Conservation (phyloP, 2,329 filamentous ascomycete species). For the Diatrype stigma region DNA sequence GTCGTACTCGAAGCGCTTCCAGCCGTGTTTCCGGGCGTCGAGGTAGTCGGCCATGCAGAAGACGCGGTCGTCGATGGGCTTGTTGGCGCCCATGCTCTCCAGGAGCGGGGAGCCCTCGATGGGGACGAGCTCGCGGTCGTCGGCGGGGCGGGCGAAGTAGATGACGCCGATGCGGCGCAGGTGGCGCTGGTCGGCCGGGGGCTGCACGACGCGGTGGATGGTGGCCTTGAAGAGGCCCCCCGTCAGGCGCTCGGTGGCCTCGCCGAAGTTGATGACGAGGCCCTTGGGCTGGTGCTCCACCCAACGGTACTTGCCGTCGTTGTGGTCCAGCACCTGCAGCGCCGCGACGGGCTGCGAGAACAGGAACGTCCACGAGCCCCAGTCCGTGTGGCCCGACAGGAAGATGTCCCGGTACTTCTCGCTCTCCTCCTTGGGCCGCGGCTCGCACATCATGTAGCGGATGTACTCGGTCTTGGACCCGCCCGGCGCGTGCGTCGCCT, state of each 20-base stretch:
- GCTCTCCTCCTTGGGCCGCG: constrained; percentile 34
- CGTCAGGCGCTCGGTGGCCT: constrained; percentile 26
- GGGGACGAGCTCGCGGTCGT: constrained; percentile 32
- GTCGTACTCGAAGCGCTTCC: constrained; percentile 25
- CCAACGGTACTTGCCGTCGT: constrained; percentile 31
- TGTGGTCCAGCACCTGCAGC: constrained; percentile 31
- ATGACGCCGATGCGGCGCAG: constrained; percentile 33
- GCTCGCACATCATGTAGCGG: constrained; percentile 37
- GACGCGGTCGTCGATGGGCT: constrained; percentile 23
- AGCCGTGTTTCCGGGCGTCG: constrained; percentile 26
- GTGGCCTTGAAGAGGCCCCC: constrained; percentile 29
- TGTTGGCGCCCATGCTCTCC: constrained; percentile 17
- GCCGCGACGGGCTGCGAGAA: constrained; percentile 36
- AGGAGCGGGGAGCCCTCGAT: constrained; percentile 15
- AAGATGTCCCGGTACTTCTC: constrained; percentile 33
- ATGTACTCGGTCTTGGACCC: constrained; percentile 31
- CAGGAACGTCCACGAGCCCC: constrained; percentile 35
- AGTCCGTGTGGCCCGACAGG: constrained; percentile 38
- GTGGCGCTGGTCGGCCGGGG: constrained; percentile 31
- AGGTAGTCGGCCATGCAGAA: constrained; percentile 26
- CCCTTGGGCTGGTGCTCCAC: constrained; percentile 32
- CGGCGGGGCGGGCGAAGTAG: constrained; percentile 36
- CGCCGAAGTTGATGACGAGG: constrained; percentile 35
- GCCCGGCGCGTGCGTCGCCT: constrained; percentile 30
- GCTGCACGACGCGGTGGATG: constrained; percentile 26